Evolutionary conservation across 2,329 filamentous ascomycete genomes (phyloP), one percentile per base, ranked within the genome.

Genomic region (Verticillium isaacii): DNA sequence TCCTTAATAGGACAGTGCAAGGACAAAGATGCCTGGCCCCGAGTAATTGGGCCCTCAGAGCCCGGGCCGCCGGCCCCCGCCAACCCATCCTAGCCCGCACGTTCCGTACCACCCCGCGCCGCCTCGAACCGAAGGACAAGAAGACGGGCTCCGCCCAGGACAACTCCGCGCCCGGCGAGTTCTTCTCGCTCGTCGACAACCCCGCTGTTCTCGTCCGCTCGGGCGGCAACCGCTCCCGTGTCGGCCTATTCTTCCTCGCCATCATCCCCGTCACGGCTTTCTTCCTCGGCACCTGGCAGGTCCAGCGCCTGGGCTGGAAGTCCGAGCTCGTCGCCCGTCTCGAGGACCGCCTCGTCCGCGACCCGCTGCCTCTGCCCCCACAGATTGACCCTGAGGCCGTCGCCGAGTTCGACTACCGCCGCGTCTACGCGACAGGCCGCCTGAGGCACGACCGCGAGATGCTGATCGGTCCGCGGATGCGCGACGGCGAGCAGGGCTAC

Each of bases 251-350:
- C 39, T 81, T 97, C 64, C 85, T 97, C 12, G 91, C 92, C 50
- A 78, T 96, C 59, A 98, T 99, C 70, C 95, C 95, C 57, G 77
- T 97, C 63, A 97, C 93, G 1, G 92, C 95, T 12, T 97, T 99
- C 75, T 80, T 82, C 60, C 87, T 99, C 17, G 95, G 95, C 34
- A 92, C 92, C 66, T 99, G 95, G 95, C 95, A 99, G 74, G 91
- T 99, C 60, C 87, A 96, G 74, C 90, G 95, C 12, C 85, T 99
- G 1, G 87, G 89, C 62, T 97, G 94, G 93, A 99, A 99, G 75
- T 93, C 92, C 4, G 90, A 96, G 56, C 82, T 99, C 14, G 88
- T 99, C 64, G 92, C 94, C 63, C 92, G 89, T 68, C 92, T 91
- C 75, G 95, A 98, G 78, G 93, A 99, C 80, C 90, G 94, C 5